phyloP scores from a whole-genome alignment of 2,329 filamentous ascomycete genomes.

The Fusarium praegraminearum region DNA sequence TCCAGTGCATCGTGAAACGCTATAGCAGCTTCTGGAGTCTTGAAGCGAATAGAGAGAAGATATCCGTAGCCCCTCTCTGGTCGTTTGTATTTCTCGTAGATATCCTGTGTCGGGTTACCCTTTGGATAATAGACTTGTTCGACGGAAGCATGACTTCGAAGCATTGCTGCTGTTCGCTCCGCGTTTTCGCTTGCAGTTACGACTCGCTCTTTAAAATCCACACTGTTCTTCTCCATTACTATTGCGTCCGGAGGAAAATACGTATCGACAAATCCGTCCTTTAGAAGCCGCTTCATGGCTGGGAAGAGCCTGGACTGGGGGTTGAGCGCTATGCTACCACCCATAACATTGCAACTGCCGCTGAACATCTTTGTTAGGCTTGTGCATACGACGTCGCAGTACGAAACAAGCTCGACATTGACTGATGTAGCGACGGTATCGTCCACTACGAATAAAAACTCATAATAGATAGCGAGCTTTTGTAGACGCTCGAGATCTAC shows the following conservation, averaged over 20 bases:
- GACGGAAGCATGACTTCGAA: constrained; percentile 41
- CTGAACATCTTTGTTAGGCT: constrained; percentile 68
- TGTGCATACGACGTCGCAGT: constrained; percentile 63
- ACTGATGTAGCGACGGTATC: constrained; percentile 60
- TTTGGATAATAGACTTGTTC: constrained; percentile 57
- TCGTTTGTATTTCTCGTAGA: constrained; percentile 50
- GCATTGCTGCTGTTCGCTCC: constrained; percentile 45
- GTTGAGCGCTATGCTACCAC: constrained; percentile 59
- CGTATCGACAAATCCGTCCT: constrained; percentile 37
- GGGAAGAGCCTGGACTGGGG: constrained; percentile 54
- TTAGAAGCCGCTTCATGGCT: constrained; percentile 44
- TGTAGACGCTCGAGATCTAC: constrained; percentile 48
- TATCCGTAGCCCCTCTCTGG: constrained; percentile 62
- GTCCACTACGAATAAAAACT: constrained; percentile 58
- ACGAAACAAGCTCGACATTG: constrained; percentile 60
- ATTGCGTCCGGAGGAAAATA: constrained; percentile 46
- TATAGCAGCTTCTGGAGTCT: constrained; percentile 49
- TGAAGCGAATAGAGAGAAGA: constrained; percentile 63
- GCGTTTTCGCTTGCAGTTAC: constrained; percentile 45
- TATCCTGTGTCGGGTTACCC: constrained; percentile 52
- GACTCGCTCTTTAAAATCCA: constrained; percentile 53
- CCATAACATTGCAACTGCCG: constrained; percentile 67
- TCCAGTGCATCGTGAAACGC: constrained; percentile 63
- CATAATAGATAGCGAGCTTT: constrained; percentile 51
- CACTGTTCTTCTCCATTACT: constrained; percentile 56